Conservation (phyloP, 1,139 yeast species). For the Yamadazyma aaseri region DNA sequence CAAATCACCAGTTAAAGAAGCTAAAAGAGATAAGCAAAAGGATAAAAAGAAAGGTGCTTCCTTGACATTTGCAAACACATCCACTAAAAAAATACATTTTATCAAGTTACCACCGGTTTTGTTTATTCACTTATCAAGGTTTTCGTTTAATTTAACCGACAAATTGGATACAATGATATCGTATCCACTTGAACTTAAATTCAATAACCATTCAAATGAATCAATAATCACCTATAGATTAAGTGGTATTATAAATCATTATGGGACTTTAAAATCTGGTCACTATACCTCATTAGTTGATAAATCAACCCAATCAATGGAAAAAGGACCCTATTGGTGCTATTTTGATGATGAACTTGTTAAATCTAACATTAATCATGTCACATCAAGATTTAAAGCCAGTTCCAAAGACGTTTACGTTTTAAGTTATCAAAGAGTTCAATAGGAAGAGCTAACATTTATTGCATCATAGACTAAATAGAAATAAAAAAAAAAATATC, state of each 20-base stretch:
- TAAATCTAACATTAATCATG: slow-evolving; percentile 47
- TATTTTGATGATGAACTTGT: slow-evolving; percentile 71
- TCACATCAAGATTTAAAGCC: slow-evolving; percentile 40
- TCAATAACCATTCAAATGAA: slow-evolving; percentile 40
- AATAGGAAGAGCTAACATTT: no score
- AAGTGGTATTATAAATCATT: slow-evolving; percentile 66
- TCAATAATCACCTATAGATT: slow-evolving; percentile 50
- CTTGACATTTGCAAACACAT: slow-evolving; percentile 13
- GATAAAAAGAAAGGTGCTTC: slow-evolving; percentile 5
- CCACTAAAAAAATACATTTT: slow-evolving; percentile 59
- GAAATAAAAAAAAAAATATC: neutral
- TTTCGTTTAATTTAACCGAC: slow-evolving; percentile 53
- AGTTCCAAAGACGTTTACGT: slow-evolving; percentile 68
- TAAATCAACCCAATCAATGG: slow-evolving; percentile 38
- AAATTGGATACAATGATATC: slow-evolving; percentile 54
- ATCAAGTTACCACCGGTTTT: slow-evolving; percentile 63
- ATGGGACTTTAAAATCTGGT: slow-evolving; percentile 69
- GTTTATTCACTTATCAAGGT: slow-evolving; percentile 64
- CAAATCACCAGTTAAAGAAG: slow-evolving; percentile 33
- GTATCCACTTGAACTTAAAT: slow-evolving; percentile 49
- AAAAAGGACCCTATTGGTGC: slow-evolving; percentile 48
- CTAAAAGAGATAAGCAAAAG: slow-evolving; percentile 9
- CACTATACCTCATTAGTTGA: slow-evolving; percentile 71
- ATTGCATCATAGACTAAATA: no score
- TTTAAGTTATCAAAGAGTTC: slow-evolving; percentile 61